Base-by-base conservation (phyloP, 441 rosid genomes). In the Pelargonium citronellum region DNA sequence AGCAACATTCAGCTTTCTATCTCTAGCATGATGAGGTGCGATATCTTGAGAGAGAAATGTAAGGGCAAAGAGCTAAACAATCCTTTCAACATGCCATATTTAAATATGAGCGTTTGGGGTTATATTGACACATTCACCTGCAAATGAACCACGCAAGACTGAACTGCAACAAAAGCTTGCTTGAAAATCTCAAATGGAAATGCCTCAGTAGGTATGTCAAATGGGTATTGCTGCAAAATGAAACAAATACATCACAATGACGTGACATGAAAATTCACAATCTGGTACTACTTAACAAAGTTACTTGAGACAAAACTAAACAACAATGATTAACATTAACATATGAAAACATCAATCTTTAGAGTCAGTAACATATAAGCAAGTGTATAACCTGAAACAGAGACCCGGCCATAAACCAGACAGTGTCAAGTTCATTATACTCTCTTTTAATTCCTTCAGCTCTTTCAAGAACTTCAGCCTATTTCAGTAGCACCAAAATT, bases 321-420 rank as follows among this genome's bases (percentile, higher is more conserved):
- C 24, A 53, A 47, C 47, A 16, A 47, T 3, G 61, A 62, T 17
- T 16, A 15, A 13, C 0, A 37, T 22, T 44, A 58, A 22, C 39
- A 65, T n/a, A 53, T 15, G 22, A 53, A 7, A 41, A 15, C 9
- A 34, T 61, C 15, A 1, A 64, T 30, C 39, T 67, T 11, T 57
- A 51, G 17, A 13, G 64, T 58, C 66, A 67, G 60, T 27, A 41
- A 73, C 73, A 47, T 10, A 69, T 5, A 27, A 67, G 41, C 55
- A 71, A 64, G 55, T 34, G 51, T 7, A 71, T 78, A 69, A 91
- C 97, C 95, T 91, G 98, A 88, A 93, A 93, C 75, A 89, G 82
- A 71, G 98, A 93, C 68, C 98, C 98, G 74, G 95, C 96, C 98
- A 93, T 91, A 81, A 93, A 93, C 98, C 97, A 93, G 73, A 93